Conservation (phyloP, 176 grass and related monocot species). For the Aegilops speltoides region DNA sequence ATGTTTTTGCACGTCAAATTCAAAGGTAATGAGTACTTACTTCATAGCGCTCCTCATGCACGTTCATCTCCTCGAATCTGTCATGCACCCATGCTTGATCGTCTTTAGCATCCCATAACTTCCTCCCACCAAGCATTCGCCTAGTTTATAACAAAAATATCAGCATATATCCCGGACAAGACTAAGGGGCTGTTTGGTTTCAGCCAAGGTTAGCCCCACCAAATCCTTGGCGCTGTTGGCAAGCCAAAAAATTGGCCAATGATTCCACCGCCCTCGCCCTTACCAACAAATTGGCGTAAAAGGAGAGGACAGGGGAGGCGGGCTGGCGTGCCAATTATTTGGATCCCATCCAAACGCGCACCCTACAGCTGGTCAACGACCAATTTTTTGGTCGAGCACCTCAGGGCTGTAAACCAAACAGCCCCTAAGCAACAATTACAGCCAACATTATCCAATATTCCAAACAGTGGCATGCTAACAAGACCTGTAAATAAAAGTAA, state of each 20-base stretch:
- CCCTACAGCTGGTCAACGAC: no score
- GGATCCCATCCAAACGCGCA: no score
- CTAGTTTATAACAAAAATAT: conserved; percentile 39
- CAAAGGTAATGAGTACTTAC: conserved; percentile 28
- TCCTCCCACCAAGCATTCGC: conserved; percentile 70
- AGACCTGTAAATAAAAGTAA: background rate
- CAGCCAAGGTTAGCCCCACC: no score
- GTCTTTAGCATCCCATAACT: conserved; percentile 92
- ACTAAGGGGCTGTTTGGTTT: background rate
- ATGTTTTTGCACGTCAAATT: conserved; percentile 21
- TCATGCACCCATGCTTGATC: conserved; percentile 92
- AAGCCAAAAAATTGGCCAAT: no score
- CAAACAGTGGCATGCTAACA: background rate
- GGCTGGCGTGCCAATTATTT: no score
- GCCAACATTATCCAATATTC: background rate
- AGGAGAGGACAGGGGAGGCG: no score
- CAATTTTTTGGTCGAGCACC: no score
- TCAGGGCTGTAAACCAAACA: no score
- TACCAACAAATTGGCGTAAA: no score
- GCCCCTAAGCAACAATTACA: background rate
- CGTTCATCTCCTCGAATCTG: conserved; percentile 89
- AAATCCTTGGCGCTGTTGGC: no score
- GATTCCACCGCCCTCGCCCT: no score
- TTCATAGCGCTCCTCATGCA: conserved; percentile 58
- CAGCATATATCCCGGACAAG: background rate